These are phyloP conservation scores for Macrocybe sp. DNA, from an alignment of 1,284 basidiomycete genomes.

Conservation along the genomic window DNA sequence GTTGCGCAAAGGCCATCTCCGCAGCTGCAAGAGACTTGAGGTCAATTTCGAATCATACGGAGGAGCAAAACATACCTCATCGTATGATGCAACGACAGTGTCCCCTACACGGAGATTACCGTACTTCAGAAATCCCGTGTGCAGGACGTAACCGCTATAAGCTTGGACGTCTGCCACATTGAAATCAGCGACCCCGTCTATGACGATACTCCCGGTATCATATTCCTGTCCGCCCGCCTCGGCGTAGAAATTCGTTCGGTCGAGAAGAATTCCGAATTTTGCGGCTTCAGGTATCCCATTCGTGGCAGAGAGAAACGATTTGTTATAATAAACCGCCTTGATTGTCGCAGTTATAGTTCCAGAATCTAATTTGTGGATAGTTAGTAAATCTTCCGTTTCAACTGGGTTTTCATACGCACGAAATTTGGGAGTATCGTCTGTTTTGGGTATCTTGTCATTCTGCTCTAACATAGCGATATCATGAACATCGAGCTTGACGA, in stretches of 20 bases:
- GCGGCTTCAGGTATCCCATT: conserved; percentile 55
- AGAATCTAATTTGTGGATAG: conserved; percentile 38
- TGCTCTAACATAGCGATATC: conserved; percentile 88
- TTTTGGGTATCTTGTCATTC: conserved; percentile 82
- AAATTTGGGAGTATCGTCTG: conserved; percentile 91
- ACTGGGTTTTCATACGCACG: conserved; percentile 41
- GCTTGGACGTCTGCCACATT: conserved; percentile 90
- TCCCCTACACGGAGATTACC: conserved; percentile 37
- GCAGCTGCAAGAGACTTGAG: conserved; percentile 47
- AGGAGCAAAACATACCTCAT: conserved; percentile 47
- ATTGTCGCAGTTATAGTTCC: conserved; percentile 77
- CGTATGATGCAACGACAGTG: conserved; percentile 51
- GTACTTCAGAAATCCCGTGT: conserved; percentile 82
- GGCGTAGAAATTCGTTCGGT: conserved; percentile 97
- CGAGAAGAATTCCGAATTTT: conserved; percentile 84
- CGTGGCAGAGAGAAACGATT: conserved; percentile 73
- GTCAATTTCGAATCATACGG: conserved; percentile 16
- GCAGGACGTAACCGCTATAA: conserved; percentile 62
- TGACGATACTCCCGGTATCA: conserved; percentile 92
- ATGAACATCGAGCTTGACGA: conserved; percentile 94
- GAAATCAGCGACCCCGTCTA: conserved; percentile 91
- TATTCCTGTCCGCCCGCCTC: conserved; percentile 97
- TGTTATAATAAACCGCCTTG: conserved; percentile 85
- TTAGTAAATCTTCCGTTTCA: conserved; percentile 3
- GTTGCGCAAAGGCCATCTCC: conserved; percentile 92